Conservation (phyloP, 1,139 yeast genomes). For the Candida dubliniensis region DNA sequence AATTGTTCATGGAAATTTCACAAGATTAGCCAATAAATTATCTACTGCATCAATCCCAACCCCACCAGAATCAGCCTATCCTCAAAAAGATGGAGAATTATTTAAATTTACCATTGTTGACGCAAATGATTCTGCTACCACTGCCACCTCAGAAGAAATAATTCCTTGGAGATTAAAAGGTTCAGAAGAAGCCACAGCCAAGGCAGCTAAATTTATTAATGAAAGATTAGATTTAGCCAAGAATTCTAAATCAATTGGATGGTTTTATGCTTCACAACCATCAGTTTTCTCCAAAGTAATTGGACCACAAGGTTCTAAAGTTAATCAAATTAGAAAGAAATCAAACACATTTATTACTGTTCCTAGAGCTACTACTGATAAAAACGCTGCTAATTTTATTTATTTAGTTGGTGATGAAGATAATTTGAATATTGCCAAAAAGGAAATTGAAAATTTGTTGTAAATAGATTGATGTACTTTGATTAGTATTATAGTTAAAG, state of each 20-base stretch:
- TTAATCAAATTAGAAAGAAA: slow-evolving; percentile 60
- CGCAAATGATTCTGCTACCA: slow-evolving; percentile 20
- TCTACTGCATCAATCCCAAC: slow-evolving; percentile 42
- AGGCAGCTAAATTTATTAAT: slow-evolving; percentile 38
- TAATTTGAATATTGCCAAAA: slow-evolving; percentile 29
- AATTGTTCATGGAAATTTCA: slow-evolving; percentile 59
- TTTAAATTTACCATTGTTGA: slow-evolving; percentile 34
- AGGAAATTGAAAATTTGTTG: slow-evolving; percentile 23
- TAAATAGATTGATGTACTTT: slow-evolving; percentile 1
- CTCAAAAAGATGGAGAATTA: slow-evolving; percentile 34
- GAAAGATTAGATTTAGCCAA: slow-evolving; percentile 36
- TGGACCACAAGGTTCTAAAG: slow-evolving; percentile 75
- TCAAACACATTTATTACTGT: slow-evolving; percentile 61
- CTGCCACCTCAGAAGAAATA: slow-evolving; percentile 27
- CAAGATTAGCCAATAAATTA: slow-evolving; percentile 52
- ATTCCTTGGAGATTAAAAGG: slow-evolving; percentile 71
- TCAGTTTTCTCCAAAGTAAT: slow-evolving; percentile 56
- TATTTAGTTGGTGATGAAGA: slow-evolving; percentile 37
- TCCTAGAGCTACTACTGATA: slow-evolving; percentile 58
- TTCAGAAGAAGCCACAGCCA: slow-evolving; percentile 37
- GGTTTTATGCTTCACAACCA: slow-evolving; percentile 40
- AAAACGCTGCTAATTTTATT: slow-evolving; percentile 22
- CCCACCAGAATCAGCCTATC: slow-evolving; percentile 53
- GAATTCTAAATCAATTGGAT: slow-evolving; percentile 33
- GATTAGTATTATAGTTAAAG: too few species aligned